Evolutionary conservation across 129 eudicot species (phyloP).

Genomic region (Centaurea solstitialis): DNA sequence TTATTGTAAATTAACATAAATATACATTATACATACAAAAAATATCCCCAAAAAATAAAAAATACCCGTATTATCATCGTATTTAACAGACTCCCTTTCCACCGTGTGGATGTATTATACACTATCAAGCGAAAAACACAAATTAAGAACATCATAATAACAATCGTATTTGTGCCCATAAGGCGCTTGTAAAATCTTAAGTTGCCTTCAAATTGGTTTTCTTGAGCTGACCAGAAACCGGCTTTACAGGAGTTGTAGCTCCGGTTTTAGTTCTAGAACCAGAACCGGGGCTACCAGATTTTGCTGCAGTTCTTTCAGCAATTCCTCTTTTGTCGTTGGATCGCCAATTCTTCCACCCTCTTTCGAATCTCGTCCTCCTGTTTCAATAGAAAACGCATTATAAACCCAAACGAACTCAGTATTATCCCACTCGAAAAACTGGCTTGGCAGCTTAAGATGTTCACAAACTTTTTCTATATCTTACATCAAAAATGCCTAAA

Average conservation of each 20-base stretch:
- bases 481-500: not conserved
- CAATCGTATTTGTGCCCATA: constrained; percentile 19
- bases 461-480: not conserved
- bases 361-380: constrained; percentile 91
- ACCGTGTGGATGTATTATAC: constrained; percentile 21
- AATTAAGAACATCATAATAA: constrained; percentile 21
- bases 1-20: constrained; percentile 40
- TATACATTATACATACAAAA: constrained; percentile 41
- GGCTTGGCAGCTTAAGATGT: not conserved
- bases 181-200: constrained; percentile 13
- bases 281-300: constrained; percentile 19
- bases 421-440: not conserved
- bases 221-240: constrained; percentile 18
- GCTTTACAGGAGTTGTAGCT: constrained; percentile 16
- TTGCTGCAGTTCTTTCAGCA: constrained; percentile 81
- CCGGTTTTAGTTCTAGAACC: constrained; percentile 11
- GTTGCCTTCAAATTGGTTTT: constrained; percentile 25
- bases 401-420: not conserved
- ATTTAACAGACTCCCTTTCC: constrained; percentile 11
- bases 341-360: constrained; percentile 68
- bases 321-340: constrained; percentile 87
- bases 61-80: constrained; percentile 20
- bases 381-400: not conserved
- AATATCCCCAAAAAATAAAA: not conserved
- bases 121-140: constrained; percentile 24